A percentile compares a stretch with the other conserved stretches of the same genome.
These are phyloP conservation scores for Diplodia seriata DNA, from an alignment of 2,329 filamentous ascomycete genomes.

Conservation along the genomic window DNA sequence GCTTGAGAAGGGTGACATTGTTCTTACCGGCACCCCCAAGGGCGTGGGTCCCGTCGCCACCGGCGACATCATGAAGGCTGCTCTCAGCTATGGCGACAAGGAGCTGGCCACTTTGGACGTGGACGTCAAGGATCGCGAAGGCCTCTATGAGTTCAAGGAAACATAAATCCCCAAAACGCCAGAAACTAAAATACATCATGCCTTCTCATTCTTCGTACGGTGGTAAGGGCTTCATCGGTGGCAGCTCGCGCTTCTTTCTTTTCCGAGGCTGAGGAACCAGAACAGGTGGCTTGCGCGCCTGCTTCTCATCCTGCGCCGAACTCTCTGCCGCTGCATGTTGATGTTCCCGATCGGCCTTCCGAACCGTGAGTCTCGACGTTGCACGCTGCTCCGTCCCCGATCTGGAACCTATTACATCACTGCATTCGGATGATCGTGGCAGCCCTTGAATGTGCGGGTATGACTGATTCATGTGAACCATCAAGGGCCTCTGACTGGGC, in stretches of 20 bases:
- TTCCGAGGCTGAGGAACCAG: not conserved
- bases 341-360: not conserved
- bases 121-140: constrained; percentile 77
- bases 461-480: constrained; percentile 25
- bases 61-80: constrained; percentile 86
- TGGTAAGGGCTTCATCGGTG: not conserved
- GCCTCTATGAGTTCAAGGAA: constrained; percentile 74
- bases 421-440: not conserved
- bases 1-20: constrained; percentile 86
- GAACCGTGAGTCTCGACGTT: too few species aligned
- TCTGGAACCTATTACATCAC: not conserved
- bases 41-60: constrained; percentile 86
- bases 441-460: constrained; percentile 20
- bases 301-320: not conserved
- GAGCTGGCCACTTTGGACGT: constrained; percentile 87
- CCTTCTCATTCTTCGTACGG: not conserved
- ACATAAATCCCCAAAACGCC: constrained; percentile 44
- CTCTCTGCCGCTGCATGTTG: not conserved
- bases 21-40: constrained; percentile 96
- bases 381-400: not conserved
- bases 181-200: constrained; percentile 13
- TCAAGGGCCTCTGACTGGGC: not conserved
- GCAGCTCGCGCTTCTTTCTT: constrained; percentile 10
- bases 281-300: not conserved
- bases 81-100: constrained; percentile 71